These are phyloP conservation scores for Pseudophaeomoniella oleicola DNA, from an alignment of 2,329 filamentous ascomycete species.

Conservation along the genomic window DNA sequence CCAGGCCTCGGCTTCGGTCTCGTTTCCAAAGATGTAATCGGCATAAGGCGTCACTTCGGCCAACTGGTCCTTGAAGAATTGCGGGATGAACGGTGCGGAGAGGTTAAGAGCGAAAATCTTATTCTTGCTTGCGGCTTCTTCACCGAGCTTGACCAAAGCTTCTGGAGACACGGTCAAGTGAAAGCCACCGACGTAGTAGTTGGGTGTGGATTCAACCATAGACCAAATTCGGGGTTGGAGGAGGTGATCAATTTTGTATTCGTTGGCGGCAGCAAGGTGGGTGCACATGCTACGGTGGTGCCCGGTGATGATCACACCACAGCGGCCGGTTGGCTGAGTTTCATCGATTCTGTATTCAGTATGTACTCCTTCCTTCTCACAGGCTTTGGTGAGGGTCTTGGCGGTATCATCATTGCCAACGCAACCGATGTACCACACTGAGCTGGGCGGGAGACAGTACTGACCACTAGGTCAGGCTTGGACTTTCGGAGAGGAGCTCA, in stretches of 20 bases:
- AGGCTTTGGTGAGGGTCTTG: constrained; percentile 72
- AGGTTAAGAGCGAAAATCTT: constrained; percentile 88
- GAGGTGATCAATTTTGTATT: constrained; percentile 89
- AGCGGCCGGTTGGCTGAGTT: constrained; percentile 73
- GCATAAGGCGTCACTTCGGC: constrained; percentile 82
- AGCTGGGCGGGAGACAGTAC: constrained; percentile 85
- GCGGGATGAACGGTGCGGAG: constrained; percentile 85
- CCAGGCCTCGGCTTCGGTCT: constrained; percentile 83
- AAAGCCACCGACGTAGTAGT: constrained; percentile 91
- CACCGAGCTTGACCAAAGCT: constrained; percentile 76
- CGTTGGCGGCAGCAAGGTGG: constrained; percentile 89
- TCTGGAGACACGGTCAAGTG: constrained; percentile 93
- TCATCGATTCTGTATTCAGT: constrained; percentile 92
- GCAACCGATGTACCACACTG: constrained; percentile 84
- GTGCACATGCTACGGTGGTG: constrained; percentile 92
- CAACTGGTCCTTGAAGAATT: constrained; percentile 95
- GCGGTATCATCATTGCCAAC: constrained; percentile 94
- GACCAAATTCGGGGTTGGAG: constrained; percentile 85
- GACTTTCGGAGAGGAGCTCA: neutral
- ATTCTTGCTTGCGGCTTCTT: constrained; percentile 76
- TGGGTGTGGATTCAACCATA: constrained; percentile 72
- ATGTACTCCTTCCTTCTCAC: constrained; percentile 64
- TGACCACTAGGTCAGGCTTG: constrained; percentile 14
- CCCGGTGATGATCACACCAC: constrained; percentile 91
- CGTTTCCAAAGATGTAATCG: constrained; percentile 95